phyloP scores from a whole-genome alignment of 2,329 filamentous ascomycete genomes.

The Phyllosticta paracitricarpa region DNA sequence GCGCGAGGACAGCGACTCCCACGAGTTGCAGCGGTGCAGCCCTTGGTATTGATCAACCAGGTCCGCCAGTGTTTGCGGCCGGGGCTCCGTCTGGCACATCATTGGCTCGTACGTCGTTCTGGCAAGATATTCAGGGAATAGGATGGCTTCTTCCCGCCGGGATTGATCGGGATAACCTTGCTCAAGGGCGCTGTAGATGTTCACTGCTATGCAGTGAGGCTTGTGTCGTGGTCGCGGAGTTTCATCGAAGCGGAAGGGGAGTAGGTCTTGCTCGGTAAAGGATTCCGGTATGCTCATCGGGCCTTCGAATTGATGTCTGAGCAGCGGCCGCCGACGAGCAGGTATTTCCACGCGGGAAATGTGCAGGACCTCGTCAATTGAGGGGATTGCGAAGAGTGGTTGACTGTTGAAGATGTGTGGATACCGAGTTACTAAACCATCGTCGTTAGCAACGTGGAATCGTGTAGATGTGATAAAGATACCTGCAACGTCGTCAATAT shows the following conservation, averaged over 20 bases:
- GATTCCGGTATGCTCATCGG: background rate
- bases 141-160: background rate
- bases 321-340: background rate
- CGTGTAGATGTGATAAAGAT: background rate
- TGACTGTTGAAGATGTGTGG: conserved; percentile 6
- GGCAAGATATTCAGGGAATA: background rate
- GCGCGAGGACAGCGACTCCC: background rate
- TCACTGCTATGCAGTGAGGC: background rate
- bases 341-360: background rate
- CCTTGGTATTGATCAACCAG: background rate
- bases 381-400: background rate
- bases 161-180: background rate
- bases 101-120: background rate
- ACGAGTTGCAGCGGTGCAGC: background rate
- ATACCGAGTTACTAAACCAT: background rate
- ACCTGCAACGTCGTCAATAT: background rate
- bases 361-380: conserved; percentile 5
- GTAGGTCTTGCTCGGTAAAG: background rate
- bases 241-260: background rate
- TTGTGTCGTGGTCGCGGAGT: background rate
- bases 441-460: background rate
- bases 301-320: background rate
- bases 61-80: background rate
- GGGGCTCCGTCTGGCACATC: background rate
- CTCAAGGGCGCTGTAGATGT: background rate